Evolutionary conservation across 2,329 filamentous ascomycete genomes (phyloP).

Genomic region (Phoma sp.): DNA sequence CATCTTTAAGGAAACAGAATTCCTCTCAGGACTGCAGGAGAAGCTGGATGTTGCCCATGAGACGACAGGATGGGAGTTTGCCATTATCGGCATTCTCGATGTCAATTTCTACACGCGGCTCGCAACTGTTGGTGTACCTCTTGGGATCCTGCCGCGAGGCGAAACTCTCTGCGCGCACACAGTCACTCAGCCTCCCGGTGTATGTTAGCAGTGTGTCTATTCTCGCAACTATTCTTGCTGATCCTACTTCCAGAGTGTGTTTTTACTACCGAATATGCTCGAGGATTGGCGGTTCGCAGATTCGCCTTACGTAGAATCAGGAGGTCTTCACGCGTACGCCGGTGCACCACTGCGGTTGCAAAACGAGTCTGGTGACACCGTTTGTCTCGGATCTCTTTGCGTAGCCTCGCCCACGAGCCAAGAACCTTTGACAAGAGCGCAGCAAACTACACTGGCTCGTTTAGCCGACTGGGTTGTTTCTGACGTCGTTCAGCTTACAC

Average conservation of each 20-base stretch:
- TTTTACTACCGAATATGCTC: neutral
- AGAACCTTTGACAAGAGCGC: neutral
- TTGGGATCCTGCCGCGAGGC: neutral
- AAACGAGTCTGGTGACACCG: neutral
- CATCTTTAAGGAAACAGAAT: neutral
- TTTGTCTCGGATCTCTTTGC: neutral
- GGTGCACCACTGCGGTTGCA: slow-evolving; percentile 1
- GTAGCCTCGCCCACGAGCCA: neutral
- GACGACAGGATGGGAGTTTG: neutral
- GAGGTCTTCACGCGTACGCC: neutral
- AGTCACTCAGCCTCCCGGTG: neutral
- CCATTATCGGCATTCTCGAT: neutral
- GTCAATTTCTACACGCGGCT: slow-evolving; percentile 2
- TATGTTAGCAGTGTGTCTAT: neutral
- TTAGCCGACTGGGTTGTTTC: slow-evolving; percentile 1
- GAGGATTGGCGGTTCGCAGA: slow-evolving; percentile 1
- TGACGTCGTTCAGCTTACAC: neutral
- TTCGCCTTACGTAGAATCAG: neutral
- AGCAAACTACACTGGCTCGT: neutral
- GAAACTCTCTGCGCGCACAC: neutral
- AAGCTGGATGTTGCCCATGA: neutral
- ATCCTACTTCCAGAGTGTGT: neutral
- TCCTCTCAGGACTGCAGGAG: slow-evolving; percentile 1
- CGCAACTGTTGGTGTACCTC: neutral
- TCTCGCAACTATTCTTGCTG: neutral